Base-by-base conservation (phyloP, 129 eudicot species). In the Mikania micrantha region DNA sequence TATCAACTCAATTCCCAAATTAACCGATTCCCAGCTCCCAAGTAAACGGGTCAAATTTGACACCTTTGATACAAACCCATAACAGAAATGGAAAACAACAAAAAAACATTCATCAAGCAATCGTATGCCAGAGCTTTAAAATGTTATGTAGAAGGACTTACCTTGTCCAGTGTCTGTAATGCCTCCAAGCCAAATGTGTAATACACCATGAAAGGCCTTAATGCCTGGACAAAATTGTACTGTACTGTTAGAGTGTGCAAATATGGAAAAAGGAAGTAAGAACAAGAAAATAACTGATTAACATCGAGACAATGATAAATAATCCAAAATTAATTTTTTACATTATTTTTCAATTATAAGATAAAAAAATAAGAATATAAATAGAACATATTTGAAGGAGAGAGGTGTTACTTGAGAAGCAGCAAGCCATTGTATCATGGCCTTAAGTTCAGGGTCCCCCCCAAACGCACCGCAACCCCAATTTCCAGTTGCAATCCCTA, bases 381-480 rank as follows among this genome's bases (percentile, higher is more conserved):
- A 62, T n/a, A 24, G 53, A 32, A 48, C 21, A 74, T 59, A 44
- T 75, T 47, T 35, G 47, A 60, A 28, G 70, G 44, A 68, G 42
- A 61, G 59, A 71, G 7, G 34, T 4, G 36, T 69, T 10, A 88
- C 96, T 93, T 94, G 97, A 77, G 99, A 94, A 62, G 97, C 97
- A 48, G 99, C 99, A 62, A 94, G 90, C 99, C 99, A 94, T 76
- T 94, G 99, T 34, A 94, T 32, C 5, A 87, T 76, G 34, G 88
- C 83, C 74, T 94, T 94, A 45, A 94, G 79, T 81, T 94, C 91
- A 70, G 98, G 98, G 75, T 92, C 98, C 34, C 96, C 98, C n/a
- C 98, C 95, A 64, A 92, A 92, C 54, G 95, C 99, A 54, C 99
- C 97, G 83, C 99, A 89, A 38, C 99, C 99, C 99, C 99, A 94